phyloP scores from a whole-genome alignment of 2,329 filamentous ascomycete genomes.

The Periconia sp. region DNA sequence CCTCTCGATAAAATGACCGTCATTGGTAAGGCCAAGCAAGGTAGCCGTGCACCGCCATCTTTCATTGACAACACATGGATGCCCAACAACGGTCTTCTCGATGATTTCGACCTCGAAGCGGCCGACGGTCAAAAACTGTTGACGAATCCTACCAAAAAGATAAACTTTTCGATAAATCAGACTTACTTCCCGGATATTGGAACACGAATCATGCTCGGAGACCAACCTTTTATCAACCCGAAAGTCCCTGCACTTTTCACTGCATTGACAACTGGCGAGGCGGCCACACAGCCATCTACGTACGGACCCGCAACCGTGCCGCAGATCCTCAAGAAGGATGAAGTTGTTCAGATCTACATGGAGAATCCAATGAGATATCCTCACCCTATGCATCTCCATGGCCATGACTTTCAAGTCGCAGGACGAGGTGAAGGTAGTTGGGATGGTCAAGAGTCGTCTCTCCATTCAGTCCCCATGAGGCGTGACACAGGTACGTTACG shows the following conservation, averaged over 20 bases:
- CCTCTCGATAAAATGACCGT: slow-evolving; percentile 10
- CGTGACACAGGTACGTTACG: slow-evolving; percentile 32
- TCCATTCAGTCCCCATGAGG: slow-evolving; percentile 42
- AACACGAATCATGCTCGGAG: slow-evolving; percentile 51
- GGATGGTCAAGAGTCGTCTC: slow-evolving; percentile 42
- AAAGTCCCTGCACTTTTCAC: slow-evolving; percentile 80
- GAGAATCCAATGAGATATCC: slow-evolving; percentile 34
- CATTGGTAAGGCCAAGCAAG: slow-evolving; percentile 12
- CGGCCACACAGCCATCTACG: slow-evolving; percentile 52
- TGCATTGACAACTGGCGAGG: slow-evolving; percentile 59
- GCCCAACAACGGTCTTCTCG: slow-evolving; percentile 28
- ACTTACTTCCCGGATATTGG: slow-evolving; percentile 48
- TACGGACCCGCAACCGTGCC: slow-evolving; percentile 55
- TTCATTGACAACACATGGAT: not conserved
- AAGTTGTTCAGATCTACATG: slow-evolving; percentile 42
- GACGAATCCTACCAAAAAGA: slow-evolving; percentile 59
- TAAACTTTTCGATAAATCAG: slow-evolving; percentile 59
- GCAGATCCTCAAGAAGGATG: slow-evolving; percentile 40
- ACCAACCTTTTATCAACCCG: slow-evolving; percentile 69
- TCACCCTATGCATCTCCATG: slow-evolving; percentile 50
- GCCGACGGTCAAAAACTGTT: slow-evolving; percentile 64
- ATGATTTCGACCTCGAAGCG: slow-evolving; percentile 72
- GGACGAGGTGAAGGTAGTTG: slow-evolving; percentile 45
- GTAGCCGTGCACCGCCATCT: not conserved
- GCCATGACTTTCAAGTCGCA: slow-evolving; percentile 49